Percentiles rank a stretch among this genome's conserved stretches.
These are phyloP conservation scores for Eucalyptus grandis DNA, from an alignment of 345 rosid genomes.

Conservation along the genomic window DNA sequence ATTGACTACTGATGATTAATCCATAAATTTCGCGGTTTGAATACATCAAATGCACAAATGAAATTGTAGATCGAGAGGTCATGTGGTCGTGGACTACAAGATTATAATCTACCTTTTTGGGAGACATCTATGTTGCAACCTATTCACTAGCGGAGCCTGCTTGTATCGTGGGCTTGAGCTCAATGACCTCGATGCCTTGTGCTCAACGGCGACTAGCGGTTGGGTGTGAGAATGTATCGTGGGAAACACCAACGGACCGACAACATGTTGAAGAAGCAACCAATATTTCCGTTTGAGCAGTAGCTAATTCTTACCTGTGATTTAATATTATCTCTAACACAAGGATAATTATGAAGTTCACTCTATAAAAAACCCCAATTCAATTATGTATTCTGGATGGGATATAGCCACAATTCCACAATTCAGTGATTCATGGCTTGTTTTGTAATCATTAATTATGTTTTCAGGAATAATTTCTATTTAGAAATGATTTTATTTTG, in stretches of 20 bases:
- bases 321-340: not conserved
- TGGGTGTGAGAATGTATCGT: not conserved
- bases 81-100: accelerated
- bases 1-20: not conserved
- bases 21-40: not conserved
- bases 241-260: not conserved
- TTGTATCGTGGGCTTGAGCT: not conserved
- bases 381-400: accelerated
- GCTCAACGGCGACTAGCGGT: not conserved
- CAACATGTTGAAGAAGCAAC: no score
- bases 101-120: not conserved
- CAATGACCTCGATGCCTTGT: not conserved
- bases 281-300: accelerated
- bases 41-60: not conserved
- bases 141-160: accelerated
- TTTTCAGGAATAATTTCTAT: accelerated
- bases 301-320: accelerated
- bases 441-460: accelerated
- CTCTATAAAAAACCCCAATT: not conserved
- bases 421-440: accelerated
- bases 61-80: not conserved
- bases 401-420: accelerated
- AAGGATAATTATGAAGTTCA: not conserved
- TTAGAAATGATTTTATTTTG: accelerated
- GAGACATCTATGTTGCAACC: not conserved